Conservation (phyloP, 768 basidiomycete genomes). For the Lentinula sp. region DNA sequence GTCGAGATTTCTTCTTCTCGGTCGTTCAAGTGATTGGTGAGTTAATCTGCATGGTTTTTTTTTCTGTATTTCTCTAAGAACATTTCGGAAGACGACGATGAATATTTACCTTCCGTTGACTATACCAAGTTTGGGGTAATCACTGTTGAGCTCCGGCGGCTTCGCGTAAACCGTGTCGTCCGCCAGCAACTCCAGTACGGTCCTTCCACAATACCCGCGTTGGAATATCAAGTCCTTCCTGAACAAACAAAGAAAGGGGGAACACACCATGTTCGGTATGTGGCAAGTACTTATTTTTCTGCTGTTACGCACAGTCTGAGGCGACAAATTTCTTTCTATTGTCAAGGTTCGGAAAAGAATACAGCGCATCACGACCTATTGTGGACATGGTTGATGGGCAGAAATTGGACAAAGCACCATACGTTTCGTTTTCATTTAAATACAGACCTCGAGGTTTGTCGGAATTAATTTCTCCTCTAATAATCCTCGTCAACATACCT, state of each 20-base stretch:
- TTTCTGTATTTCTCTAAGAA: too few species aligned
- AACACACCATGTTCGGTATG: constrained; percentile 25
- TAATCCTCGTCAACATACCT: background rate
- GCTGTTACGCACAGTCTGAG: background rate
- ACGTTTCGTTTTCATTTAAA: constrained; percentile 24
- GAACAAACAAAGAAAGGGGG: constrained; percentile 28
- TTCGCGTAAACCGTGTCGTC: background rate
- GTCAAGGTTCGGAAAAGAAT: constrained; percentile 25
- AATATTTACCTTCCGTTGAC: background rate
- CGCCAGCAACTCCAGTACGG: constrained; percentile 3
- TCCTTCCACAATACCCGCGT: constrained; percentile 15
- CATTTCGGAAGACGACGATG: background rate
- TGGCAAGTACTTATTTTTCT: background rate
- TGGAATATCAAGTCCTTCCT: constrained; percentile 23
- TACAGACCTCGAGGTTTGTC: constrained; percentile 27
- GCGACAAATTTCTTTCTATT: background rate
- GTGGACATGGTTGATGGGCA: constrained; percentile 23
- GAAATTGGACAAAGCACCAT: constrained; percentile 17
- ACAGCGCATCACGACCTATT: constrained; percentile 19
- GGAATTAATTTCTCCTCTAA: background rate
- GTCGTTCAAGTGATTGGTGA: background rate
- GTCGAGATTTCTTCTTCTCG: constrained; percentile 5
- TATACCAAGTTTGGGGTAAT: background rate
- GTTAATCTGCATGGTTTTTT: background rate
- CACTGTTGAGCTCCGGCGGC: background rate